Evolutionary conservation across 257 asterid genomes (phyloP).

Genomic region (Hygrophila difformis): DNA sequence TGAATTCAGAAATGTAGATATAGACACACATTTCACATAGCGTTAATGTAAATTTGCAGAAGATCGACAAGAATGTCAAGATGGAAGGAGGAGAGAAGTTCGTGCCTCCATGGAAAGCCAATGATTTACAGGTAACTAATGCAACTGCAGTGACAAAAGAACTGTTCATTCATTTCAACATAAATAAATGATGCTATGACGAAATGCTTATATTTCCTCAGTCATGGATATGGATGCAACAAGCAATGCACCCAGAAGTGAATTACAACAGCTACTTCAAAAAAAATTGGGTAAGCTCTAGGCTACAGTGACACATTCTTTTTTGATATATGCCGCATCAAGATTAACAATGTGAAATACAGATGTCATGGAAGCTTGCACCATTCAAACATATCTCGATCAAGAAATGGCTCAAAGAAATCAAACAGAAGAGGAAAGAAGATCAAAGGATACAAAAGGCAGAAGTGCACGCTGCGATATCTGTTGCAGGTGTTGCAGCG

Average conservation of each 20-base stretch:
- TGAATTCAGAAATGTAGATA: not conserved
- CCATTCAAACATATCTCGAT: slow-evolving; percentile 54
- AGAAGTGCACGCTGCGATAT: slow-evolving; percentile 82
- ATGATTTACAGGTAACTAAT: slow-evolving; percentile 62
- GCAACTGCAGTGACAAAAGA: not conserved
- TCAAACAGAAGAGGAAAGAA: slow-evolving; percentile 66
- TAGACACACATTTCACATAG: not conserved
- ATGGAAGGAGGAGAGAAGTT: slow-evolving; percentile 49
- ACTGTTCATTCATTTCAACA: no score
- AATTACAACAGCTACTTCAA: slow-evolving; percentile 68
- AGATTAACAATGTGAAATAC: slow-evolving; percentile 16
- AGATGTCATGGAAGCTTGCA: slow-evolving; percentile 66
- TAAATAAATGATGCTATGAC: no score
- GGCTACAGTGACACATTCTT: not conserved
- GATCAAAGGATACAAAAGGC: slow-evolving; percentile 70
- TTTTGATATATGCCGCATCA: not conserved
- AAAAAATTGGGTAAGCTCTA: slow-evolving; percentile 71
- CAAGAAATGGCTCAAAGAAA: slow-evolving; percentile 85
- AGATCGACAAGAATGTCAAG: slow-evolving; percentile 35
- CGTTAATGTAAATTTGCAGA: slow-evolving; percentile 31
- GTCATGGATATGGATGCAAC: slow-evolving; percentile 99
- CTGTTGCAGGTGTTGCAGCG: slow-evolving; percentile 92
- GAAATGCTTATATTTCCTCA: slow-evolving; percentile 17
- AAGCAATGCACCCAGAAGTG: slow-evolving; percentile 97
- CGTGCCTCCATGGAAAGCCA: slow-evolving; percentile 72